Evolutionary conservation across 2,329 filamentous ascomycete species (phyloP), one percentile per base, ranked within the genome.

Genomic region (Stagonosporopsis chrysanthemi): DNA sequence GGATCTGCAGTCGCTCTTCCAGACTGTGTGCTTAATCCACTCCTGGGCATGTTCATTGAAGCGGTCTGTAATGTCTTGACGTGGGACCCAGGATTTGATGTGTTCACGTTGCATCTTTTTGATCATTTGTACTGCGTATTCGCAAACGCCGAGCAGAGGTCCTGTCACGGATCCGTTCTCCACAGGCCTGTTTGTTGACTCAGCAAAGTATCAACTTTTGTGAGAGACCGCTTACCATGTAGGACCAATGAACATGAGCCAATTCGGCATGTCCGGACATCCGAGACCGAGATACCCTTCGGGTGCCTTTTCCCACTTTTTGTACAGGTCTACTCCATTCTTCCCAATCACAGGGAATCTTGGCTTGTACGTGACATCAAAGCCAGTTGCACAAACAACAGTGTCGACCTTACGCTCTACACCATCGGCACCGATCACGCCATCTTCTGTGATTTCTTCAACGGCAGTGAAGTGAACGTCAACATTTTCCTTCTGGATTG

Each of bases 401-500:
- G 76, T 79, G 60, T 81, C 79, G 7, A 75, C 71, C 48, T 77
- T 71, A 26, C 76, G 68, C 66, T 79, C 76, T 1, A 68, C 57
- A 8, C 80, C 80, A 45, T 82, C 76, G 6, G 64, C 73, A 11
- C 79, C 79, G 0, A 82, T 72, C 1, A 82, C 75, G 1, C 80
- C 80, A 3, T 78, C 76, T 57, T 80, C 75, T 0, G 81, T 82
- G 54, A 81, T 78, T 26, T 75, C 73, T 14, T 69, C 70, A 2
- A 82, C 80, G 1, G 77, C 72, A 1, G 80, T 79, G 62, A 83
- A 83, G 60, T 82, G 80, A 0, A 83, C 80, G 61, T 82, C 78
- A 2, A 83, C 80, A 48, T 83, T 83, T 7, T 75, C 70, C 51
- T 83, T 74, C 56, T 82, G 80, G 41, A 83, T 80, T 1, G 81